A percentile compares a stretch with the other conserved stretches of the same genome.
phyloP scores from a whole-genome alignment of 1,284 basidiomycete species.

The Trichosporon sp. region DNA sequence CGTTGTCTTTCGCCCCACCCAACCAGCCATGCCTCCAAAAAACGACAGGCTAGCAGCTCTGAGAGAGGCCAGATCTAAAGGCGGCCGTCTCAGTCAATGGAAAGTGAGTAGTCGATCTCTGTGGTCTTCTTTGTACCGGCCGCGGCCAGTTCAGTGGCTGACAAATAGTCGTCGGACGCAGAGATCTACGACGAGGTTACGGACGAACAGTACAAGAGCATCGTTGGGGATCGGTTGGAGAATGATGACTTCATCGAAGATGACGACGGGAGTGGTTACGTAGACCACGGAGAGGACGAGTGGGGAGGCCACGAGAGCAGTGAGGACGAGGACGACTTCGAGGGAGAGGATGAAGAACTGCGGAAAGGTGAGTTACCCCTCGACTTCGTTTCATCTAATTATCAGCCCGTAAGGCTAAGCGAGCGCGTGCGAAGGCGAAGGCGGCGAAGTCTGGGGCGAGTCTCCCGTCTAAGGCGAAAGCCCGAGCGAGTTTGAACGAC shows the following conservation, averaged over 20 bases:
- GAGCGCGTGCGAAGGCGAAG: slow-evolving; percentile 42
- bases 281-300: slow-evolving; percentile 95
- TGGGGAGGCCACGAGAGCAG: slow-evolving; percentile 65
- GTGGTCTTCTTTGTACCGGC: no score
- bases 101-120: not conserved
- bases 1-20: slow-evolving; percentile 13
- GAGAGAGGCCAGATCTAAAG: slow-evolving; percentile 12
- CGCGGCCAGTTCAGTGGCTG: slow-evolving; percentile 10
- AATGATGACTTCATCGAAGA: slow-evolving; percentile 91
- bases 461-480: slow-evolving; percentile 52
- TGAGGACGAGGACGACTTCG: slow-evolving; percentile 56
- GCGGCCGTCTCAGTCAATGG: slow-evolving; percentile 11
- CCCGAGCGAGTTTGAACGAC: slow-evolving; percentile 55
- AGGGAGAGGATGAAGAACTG: slow-evolving; percentile 56
- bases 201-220: slow-evolving; percentile 84
- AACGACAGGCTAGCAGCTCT: slow-evolving; percentile 15
- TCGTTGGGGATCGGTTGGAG: slow-evolving; percentile 83
- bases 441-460: slow-evolving; percentile 38
- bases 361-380: slow-evolving; percentile 40
- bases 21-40: not conserved
- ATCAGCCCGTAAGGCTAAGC: slow-evolving; percentile 46
- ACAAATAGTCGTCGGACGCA: slow-evolving; percentile 62
- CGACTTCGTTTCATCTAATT: slow-evolving; percentile 11
- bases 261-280: slow-evolving; percentile 88
- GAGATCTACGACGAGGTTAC: slow-evolving; percentile 89